A percentile compares a stretch with the other conserved stretches of the same genome.
phyloP scores from a whole-genome alignment of 768 basidiomycete genomes.

The Suillus paluster region DNA sequence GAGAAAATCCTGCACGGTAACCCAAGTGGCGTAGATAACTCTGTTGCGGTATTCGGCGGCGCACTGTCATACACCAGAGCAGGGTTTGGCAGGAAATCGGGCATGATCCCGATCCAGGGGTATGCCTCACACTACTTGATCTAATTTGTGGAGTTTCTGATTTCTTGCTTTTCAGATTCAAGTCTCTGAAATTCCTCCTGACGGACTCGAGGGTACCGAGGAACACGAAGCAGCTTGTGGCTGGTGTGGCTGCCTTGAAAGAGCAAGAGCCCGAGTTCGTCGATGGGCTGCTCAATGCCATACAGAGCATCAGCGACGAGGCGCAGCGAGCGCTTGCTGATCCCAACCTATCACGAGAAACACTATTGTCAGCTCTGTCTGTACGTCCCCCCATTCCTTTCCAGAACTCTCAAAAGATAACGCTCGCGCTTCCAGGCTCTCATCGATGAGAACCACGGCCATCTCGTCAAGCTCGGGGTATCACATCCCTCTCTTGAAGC shows the following conservation, averaged over 20 bases:
- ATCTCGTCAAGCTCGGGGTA: constrained; percentile 85
- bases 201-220: constrained; percentile 93
- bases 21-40: constrained; percentile 97
- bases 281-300: constrained; percentile 73
- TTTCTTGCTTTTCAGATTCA: constrained; percentile 64
- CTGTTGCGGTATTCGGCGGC: constrained; percentile 90
- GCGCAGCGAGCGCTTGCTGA: constrained; percentile 77
- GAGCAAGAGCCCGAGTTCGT: constrained; percentile 85
- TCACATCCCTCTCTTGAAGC: constrained; percentile 88
- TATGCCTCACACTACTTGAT: constrained; percentile 33
- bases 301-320: constrained; percentile 85
- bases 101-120: constrained; percentile 88
- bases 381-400: constrained; percentile 48
- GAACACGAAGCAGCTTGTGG: constrained; percentile 94
- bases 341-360: constrained; percentile 66
- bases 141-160: constrained; percentile 14
- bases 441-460: constrained; percentile 87
- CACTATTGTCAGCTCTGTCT: constrained; percentile 68
- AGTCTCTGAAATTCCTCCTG: constrained; percentile 85
- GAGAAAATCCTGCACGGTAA: constrained; percentile 98
- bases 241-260: constrained; percentile 80
- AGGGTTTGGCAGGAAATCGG: constrained; percentile 75
- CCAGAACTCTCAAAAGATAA: neutral
- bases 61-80: constrained; percentile 88
- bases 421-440: constrained; percentile 53